A percentile compares a stretch with the other conserved stretches of the same genome.
Conservation (phyloP, 192 early-diverging fungal species). For the Radiomyces spectabilis region DNA sequence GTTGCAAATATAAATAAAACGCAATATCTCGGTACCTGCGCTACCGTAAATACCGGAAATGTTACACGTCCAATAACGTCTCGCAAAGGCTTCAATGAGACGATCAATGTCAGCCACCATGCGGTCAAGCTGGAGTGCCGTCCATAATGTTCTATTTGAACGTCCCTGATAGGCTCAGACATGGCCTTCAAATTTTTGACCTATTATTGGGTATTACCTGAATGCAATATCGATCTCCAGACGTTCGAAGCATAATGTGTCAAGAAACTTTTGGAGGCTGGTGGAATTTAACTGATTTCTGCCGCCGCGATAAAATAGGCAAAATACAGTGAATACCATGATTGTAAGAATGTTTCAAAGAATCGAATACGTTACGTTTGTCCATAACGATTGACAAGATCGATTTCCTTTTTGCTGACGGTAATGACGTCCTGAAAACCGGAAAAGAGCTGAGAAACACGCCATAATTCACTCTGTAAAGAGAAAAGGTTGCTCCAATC, state of each 20-base stretch:
- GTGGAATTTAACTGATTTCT: no score
- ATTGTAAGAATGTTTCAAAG: no score
- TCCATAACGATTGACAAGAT: neutral
- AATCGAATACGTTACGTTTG: neutral
- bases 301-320: no score
- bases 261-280: neutral
- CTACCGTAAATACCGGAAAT: conserved; percentile 38
- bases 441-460: conserved; percentile 3
- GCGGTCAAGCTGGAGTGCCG: no score
- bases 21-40: conserved; percentile 3
- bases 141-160: no score
- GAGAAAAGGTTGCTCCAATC: conserved; percentile 10
- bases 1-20: neutral
- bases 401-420: neutral
- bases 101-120: conserved; percentile 66
- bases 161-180: conserved; percentile 18
- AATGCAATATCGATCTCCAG: conserved; percentile 6
- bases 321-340: no score
- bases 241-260: conserved; percentile 1
- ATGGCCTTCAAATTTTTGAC: conserved; percentile 17
- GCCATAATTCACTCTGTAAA: conserved; percentile 6
- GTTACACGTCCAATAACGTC: conserved; percentile 77
- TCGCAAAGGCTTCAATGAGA: conserved; percentile 72
- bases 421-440: neutral
- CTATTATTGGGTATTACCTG: neutral